Conservation (phyloP, 208 protist species). For the Trypanosoma cruzi region DNA sequence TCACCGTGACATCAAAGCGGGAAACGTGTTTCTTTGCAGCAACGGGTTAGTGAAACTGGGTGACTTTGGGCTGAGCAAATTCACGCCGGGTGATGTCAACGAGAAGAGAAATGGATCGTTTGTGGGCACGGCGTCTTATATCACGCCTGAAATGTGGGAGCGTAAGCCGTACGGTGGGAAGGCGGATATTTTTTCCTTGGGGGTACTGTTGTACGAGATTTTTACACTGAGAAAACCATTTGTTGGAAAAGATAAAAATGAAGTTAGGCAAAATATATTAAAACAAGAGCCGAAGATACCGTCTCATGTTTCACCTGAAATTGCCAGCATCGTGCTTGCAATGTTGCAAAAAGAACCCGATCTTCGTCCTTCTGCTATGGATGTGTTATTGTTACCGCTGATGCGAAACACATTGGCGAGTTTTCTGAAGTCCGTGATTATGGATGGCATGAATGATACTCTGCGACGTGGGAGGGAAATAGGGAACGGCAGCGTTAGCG, state of each 20-base stretch:
- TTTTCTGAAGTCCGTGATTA: constrained; percentile 4
- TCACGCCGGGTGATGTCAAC: constrained; percentile 50
- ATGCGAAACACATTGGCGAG: constrained; percentile 13
- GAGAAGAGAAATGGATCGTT: constrained; percentile 71
- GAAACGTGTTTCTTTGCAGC: constrained; percentile 81
- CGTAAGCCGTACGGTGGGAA: constrained; percentile 94
- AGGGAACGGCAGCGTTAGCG: not conserved
- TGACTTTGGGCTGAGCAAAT: constrained; percentile 87
- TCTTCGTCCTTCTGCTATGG: constrained; percentile 2
- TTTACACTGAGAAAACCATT: constrained; percentile 84
- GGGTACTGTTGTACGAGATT: constrained; percentile 88
- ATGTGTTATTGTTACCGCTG: constrained; percentile 5
- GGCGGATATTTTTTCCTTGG: constrained; percentile 92
- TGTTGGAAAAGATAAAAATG: constrained; percentile 68
- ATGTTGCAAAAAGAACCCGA: constrained; percentile 31
- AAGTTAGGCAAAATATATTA: constrained; percentile 77
- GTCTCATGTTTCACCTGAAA: constrained; percentile 51
- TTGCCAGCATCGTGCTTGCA: constrained; percentile 55
- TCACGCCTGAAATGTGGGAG: constrained; percentile 93
- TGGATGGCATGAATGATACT: not conserved
- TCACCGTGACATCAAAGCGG: constrained; percentile 89
- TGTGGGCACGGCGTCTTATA: constrained; percentile 91
- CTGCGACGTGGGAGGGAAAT: not conserved
- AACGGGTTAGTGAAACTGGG: constrained; percentile 85
- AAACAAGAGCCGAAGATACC: constrained; percentile 55